Evolutionary conservation across 495 filamentous ascomycete species (phyloP).

Genomic region (Xylaria longipes): DNA sequence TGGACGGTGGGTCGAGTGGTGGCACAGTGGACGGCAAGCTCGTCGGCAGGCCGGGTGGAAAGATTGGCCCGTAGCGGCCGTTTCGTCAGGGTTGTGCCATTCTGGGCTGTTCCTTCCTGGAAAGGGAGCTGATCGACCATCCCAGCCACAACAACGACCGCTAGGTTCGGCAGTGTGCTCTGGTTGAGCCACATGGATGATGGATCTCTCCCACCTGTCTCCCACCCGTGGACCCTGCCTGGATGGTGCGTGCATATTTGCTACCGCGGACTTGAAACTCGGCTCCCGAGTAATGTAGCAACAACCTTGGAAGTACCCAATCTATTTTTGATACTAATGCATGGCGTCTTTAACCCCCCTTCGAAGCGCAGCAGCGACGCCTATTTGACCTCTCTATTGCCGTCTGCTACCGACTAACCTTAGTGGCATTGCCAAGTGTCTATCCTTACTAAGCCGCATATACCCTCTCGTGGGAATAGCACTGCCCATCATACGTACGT

Average conservation of each 20-base stretch:
- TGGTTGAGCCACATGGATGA: background rate
- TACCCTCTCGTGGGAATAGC: background rate
- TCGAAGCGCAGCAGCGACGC: background rate
- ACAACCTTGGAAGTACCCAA: background rate
- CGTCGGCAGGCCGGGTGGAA: constrained; percentile 35
- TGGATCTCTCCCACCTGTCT: too few species aligned
- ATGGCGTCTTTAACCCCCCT: background rate
- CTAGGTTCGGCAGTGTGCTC: background rate
- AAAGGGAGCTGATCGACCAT: background rate
- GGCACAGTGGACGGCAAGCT: constrained; percentile 32
- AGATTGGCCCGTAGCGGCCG: constrained; percentile 31
- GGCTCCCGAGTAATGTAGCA: constrained; percentile 4
- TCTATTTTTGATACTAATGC: constrained; percentile 6
- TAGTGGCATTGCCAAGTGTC: constrained; percentile 13
- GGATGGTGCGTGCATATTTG: background rate
- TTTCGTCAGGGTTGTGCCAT: background rate
- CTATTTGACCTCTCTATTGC: background rate
- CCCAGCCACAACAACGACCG: background rate
- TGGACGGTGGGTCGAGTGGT: constrained; percentile 13
- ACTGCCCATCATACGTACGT: background rate
- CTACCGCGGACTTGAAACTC: background rate
- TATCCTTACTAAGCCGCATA: constrained; percentile 1
- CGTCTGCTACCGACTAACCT: background rate
- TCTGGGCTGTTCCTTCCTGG: background rate
- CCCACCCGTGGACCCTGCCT: too few species aligned